A percentile compares a stretch with the other conserved stretches of the same genome.
These are phyloP conservation scores for Plasmodium sp. DNA, from an alignment of 169 alveolate genomes.

Conservation along the genomic window DNA sequence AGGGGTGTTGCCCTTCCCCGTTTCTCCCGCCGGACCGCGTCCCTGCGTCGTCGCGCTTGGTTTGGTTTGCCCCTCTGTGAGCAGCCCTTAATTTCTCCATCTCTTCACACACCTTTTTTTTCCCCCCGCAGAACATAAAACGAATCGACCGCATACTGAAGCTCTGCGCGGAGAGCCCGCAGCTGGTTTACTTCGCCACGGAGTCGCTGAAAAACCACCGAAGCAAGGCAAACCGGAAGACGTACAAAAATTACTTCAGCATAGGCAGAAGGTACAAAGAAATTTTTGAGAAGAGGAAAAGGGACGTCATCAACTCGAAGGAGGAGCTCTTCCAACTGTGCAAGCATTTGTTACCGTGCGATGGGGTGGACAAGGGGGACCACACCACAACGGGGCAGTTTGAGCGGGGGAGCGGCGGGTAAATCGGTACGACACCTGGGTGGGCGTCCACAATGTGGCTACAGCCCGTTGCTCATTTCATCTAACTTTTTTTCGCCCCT, in stretches of 20 bases:
- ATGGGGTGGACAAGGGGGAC: not conserved
- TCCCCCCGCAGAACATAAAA: conserved; percentile 34
- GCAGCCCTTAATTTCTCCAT: no score
- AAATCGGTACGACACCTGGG: not conserved
- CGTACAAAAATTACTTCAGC: conserved; percentile 40
- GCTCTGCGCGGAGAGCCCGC: conserved; percentile 59
- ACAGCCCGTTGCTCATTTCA: not conserved
- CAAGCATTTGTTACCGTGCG: not conserved
- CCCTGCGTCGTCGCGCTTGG: not conserved
- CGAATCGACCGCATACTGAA: conserved; percentile 61
- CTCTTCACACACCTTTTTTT: no score
- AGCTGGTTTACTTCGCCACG: conserved; percentile 44
- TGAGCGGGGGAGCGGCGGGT: not conserved
- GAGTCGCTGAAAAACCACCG: conserved; percentile 30
- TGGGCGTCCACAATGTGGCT: not conserved
- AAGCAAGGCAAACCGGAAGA: conserved; percentile 12
- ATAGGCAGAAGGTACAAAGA: conserved; percentile 26
- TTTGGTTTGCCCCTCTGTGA: not conserved
- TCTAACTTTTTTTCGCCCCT: not conserved
- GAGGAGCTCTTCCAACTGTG: conserved; percentile 8
- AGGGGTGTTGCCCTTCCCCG: not conserved
- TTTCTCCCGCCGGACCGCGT: not conserved
- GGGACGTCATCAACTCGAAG: conserved; percentile 29
- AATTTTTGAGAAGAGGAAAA: conserved; percentile 41
- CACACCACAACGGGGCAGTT: not conserved